Conservation (phyloP, 805 yeast species). For the Myxozyma kluyveri region DNA sequence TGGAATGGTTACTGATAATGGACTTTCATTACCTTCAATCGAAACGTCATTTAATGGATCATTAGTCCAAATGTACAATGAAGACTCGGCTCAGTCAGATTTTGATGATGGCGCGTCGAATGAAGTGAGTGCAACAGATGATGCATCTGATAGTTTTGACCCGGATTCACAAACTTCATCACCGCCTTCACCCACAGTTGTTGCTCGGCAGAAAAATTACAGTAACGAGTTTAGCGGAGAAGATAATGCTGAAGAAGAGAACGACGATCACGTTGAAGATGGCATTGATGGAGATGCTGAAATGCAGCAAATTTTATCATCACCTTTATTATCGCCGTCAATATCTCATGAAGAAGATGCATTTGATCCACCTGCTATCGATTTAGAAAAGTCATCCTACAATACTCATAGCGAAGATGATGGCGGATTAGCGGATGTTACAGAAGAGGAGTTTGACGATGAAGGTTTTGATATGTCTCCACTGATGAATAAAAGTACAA, state of each 20-base stretch:
- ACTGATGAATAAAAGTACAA: conserved; percentile 3
- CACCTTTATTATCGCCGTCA: conserved; percentile 16
- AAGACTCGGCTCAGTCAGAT: background rate
- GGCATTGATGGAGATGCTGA: background rate
- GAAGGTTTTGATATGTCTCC: conserved; percentile 20
- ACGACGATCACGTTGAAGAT: background rate
- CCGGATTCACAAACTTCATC: too few relatives aligned
- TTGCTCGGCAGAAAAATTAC: background rate
- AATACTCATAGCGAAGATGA: conserved; percentile 1
- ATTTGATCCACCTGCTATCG: background rate
- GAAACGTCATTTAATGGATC: conserved; percentile 24
- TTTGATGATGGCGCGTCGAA: background rate
- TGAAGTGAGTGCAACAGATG: too few relatives aligned
- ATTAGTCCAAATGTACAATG: conserved; percentile 2
- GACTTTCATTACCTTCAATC: conserved; percentile 22
- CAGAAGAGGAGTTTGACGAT: conserved; percentile 13
- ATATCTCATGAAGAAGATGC: conserved; percentile 8
- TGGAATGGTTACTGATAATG: background rate
- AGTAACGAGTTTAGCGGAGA: background rate
- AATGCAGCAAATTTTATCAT: conserved; percentile 7
- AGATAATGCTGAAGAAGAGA: background rate
- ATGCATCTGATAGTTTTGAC: too few relatives aligned
- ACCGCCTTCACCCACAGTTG: background rate
- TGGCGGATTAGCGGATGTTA: conserved; percentile 1
- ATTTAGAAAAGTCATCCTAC: background rate